Base-by-base conservation (phyloP, 176 grass and related monocot genomes). In the Pontederia crassipes region DNA sequence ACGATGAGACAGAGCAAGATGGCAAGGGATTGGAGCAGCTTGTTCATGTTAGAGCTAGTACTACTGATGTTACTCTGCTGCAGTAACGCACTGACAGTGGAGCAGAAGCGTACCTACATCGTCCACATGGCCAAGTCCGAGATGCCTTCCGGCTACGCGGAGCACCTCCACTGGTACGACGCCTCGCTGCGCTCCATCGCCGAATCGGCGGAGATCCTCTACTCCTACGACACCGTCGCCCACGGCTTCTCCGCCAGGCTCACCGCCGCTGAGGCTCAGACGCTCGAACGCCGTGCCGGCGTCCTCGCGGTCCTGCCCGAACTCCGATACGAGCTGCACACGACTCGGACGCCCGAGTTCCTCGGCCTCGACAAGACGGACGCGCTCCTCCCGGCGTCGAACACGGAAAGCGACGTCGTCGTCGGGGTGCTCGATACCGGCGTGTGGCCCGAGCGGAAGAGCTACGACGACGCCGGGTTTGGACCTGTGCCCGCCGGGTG, bases 301-400 rank as follows among this genome's bases (percentile, higher is more conserved):
- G 92, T 97, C 0, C 46, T 97, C 2, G 81, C 72, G 10, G 83
- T 97, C 15, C 79, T 85, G 66, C 84, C 81, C 13, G 92, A 97
- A 78, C 5, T 59, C 8, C 67, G 73, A 29, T 97, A 88, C 70
- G 59, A 85, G 76, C 81, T 97, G 46, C 92, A 97, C 73, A 97
- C 84, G 0, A 97, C 92, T 24, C 87, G 92, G 52, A 97, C 87
- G 18, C 92, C 92, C 0, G 92, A 97, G 78, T 97, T 97, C 79
- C 52, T 97, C 26, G 87, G 84, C 32, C 54, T 91, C n/a, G 76
- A 80, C 65, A 76, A 72, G 17, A 65, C 12, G 0, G 69, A 83
- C 3, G 76, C 55, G 0, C 4, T 83, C 55, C 61, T 76, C 74
- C 78, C 92, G 17, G 66, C 82, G 77, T 82, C 92, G 11, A 60